These are phyloP conservation scores for Coffea eugenioides DNA, from an alignment of 257 asterid genomes.

Conservation along the genomic window DNA sequence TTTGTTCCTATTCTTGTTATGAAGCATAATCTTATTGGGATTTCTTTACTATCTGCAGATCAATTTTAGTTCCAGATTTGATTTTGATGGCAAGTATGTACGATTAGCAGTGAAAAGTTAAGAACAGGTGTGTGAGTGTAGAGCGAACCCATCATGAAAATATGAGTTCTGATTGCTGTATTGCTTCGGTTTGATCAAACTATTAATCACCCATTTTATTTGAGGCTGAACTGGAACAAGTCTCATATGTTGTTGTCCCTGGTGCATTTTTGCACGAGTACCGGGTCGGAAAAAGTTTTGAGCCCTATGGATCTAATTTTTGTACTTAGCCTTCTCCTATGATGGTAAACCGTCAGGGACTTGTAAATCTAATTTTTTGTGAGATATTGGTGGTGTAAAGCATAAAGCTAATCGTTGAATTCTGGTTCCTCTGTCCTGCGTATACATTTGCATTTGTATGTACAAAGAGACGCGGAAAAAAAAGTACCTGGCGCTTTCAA, in stretches of 20 bases:
- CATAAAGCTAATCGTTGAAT: too few species aligned
- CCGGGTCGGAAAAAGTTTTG: not conserved
- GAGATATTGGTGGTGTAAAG: not conserved
- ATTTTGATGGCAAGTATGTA: constrained; percentile 57
- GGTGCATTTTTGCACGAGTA: not conserved
- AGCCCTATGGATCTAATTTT: not conserved
- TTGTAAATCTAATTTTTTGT: not conserved
- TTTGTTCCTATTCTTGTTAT: not conserved
- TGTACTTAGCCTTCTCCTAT: not conserved
- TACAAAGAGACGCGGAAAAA: not conserved
- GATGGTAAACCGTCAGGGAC: not conserved
- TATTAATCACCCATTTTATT: not conserved
- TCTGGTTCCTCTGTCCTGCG: not conserved
- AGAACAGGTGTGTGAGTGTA: not conserved
- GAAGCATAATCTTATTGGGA: not conserved
- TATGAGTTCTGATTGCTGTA: not conserved
- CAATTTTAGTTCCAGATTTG: constrained; percentile 60
- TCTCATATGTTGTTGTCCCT: not conserved
- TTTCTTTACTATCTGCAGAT: constrained; percentile 42
- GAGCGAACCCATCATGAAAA: not conserved
- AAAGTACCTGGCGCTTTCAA: not conserved
- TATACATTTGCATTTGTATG: not conserved
- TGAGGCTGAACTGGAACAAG: not conserved
- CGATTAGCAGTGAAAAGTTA: constrained; percentile 45
- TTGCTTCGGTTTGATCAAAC: not conserved